Conservation (phyloP, 768 basidiomycete species). For the Leucocoprinus birnbaumii region DNA sequence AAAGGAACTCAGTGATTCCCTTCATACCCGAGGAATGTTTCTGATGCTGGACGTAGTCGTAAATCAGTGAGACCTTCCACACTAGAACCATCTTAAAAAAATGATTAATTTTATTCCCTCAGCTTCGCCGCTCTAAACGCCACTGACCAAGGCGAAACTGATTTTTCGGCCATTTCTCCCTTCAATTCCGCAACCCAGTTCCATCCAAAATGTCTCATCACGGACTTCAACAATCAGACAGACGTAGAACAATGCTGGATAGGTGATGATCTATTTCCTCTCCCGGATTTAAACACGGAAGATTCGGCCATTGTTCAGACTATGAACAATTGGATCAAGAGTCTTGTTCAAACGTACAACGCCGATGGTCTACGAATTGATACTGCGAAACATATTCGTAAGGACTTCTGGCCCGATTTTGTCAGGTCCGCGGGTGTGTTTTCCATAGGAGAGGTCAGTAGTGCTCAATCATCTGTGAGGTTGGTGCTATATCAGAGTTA, state of each 20-base stretch:
- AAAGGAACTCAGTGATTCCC: conserved; percentile 55
- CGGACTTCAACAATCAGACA: conserved; percentile 59
- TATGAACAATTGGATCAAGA: conserved; percentile 59
- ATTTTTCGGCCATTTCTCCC: conserved; percentile 27
- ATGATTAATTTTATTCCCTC: no score
- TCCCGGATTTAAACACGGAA: conserved; percentile 74
- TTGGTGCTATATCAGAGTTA: not conserved
- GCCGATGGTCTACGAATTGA: conserved; percentile 77
- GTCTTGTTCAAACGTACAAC: conserved; percentile 51
- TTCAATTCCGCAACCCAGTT: conserved; percentile 31
- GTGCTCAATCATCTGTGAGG: not conserved
- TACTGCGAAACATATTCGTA: conserved; percentile 51
- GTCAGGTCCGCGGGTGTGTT: conserved; percentile 61
- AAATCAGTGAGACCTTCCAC: conserved; percentile 56
- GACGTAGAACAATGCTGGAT: conserved; percentile 70
- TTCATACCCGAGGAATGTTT: conserved; percentile 60
- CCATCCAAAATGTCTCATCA: conserved; percentile 66
- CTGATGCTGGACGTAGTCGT: conserved; percentile 78
- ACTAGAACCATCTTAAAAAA: no score
- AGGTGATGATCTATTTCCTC: conserved; percentile 60
- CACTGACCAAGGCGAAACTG: conserved; percentile 15
- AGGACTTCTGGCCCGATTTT: conserved; percentile 68
- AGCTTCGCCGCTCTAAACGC: conserved; percentile 19
- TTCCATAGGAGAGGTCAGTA: conserved; percentile 72
- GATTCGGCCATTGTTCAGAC: conserved; percentile 47